Evolutionary conservation across 2,329 filamentous ascomycete species (phyloP).

Genomic region (Graphiopsis chlorocephala): DNA sequence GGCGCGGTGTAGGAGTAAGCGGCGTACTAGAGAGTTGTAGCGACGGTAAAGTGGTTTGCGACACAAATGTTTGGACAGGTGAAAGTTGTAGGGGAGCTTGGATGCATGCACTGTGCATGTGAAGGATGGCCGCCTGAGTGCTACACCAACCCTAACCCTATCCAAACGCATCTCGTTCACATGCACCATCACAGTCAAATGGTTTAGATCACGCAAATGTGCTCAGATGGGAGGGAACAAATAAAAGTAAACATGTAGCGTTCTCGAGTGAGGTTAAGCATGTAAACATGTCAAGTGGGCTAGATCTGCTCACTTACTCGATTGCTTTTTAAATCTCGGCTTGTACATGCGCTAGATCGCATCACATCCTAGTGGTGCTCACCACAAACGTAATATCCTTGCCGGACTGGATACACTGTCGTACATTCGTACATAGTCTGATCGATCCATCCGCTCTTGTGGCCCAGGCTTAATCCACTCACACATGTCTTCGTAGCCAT

Average conservation of each 20-base stretch:
- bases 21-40: not conserved
- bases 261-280: not conserved
- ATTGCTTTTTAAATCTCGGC: not conserved
- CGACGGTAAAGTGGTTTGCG: not conserved
- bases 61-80: not conserved
- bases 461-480: not conserved
- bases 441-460: not conserved
- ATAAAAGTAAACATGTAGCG: not conserved
- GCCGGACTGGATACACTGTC: not conserved
- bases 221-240: too few species aligned
- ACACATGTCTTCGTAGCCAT: not conserved
- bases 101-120: not conserved
- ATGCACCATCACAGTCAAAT: not conserved
- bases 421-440: not conserved
- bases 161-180: not conserved
- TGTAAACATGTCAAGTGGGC: not conserved
- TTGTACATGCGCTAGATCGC: too few species aligned
- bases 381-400: not conserved
- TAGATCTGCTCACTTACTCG: not conserved
- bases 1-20: not conserved
- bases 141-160: not conserved
- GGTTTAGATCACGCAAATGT: not conserved
- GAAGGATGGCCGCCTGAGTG: not conserved
- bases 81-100: constrained; percentile 1
- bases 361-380: not conserved